These are phyloP conservation scores for Gremmenia infestans DNA, from an alignment of 2,329 filamentous ascomycete genomes.

Conservation along the genomic window DNA sequence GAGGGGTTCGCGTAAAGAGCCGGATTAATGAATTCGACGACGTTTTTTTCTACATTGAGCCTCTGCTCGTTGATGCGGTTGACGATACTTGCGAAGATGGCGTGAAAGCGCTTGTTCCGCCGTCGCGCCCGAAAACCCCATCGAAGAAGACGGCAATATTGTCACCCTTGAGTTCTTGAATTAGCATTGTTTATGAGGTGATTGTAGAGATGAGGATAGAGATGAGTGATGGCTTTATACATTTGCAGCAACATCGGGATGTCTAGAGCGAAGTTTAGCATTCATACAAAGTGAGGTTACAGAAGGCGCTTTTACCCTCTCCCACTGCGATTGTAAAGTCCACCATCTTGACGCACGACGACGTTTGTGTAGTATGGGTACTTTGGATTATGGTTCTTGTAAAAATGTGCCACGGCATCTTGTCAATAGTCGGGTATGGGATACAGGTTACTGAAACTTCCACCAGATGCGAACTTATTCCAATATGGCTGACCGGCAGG, in stretches of 20 bases:
- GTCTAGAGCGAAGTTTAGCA: slow-evolving; percentile 20
- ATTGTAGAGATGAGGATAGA: too few species aligned
- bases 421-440: slow-evolving; percentile 44
- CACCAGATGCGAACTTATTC: slow-evolving; percentile 39
- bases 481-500: slow-evolving; percentile 23
- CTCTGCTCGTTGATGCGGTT: slow-evolving; percentile 1
- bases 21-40: slow-evolving; percentile 31
- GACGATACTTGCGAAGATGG: neutral
- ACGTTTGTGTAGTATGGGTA: slow-evolving; percentile 22
- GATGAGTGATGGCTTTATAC: neutral
- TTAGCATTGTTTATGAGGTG: neutral
- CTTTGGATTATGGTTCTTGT: slow-evolving; percentile 23
- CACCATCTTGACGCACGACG: neutral
- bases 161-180: neutral
- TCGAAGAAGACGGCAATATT: neutral
- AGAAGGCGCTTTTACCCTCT: slow-evolving; percentile 28
- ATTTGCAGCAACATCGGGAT: slow-evolving; percentile 37
- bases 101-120: neutral
- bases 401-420: slow-evolving; percentile 39
- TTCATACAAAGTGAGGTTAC: neutral
- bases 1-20: slow-evolving; percentile 47
- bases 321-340: slow-evolving; percentile 38
- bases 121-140: neutral
- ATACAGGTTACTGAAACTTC: slow-evolving; percentile 51
- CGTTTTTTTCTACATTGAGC: neutral